Percentiles rank a stretch among this genome's conserved stretches.
Evolutionary conservation across 176 grass and related monocot species (phyloP).

Genomic region (Raddia guianensis): DNA sequence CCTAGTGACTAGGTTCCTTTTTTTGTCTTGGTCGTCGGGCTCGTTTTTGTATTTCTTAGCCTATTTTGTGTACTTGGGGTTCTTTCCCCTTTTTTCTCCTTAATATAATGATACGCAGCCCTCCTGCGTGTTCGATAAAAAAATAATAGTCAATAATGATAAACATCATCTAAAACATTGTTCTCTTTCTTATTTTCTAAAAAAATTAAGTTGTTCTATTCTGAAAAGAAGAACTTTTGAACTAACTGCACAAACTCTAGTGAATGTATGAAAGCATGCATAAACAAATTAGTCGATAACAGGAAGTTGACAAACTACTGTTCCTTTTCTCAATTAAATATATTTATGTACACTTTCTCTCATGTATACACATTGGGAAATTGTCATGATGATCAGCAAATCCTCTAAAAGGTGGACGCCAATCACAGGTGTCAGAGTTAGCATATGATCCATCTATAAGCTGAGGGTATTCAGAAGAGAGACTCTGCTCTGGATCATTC

Average conservation of each 20-base stretch:
- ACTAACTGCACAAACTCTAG: not conserved
- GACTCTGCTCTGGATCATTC: constrained; percentile 58
- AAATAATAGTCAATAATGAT: constrained; percentile 30
- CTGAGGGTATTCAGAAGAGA: constrained; percentile 58
- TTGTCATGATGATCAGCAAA: constrained; percentile 21
- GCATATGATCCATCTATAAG: constrained; percentile 34
- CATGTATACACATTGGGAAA: constrained; percentile 30
- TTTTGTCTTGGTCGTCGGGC: too few relatives aligned
- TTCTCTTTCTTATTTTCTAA: not conserved
- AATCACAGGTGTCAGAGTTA: constrained; percentile 33
- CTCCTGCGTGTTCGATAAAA: too few relatives aligned
- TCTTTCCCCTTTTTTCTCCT: too few relatives aligned
- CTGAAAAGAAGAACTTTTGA: not conserved
- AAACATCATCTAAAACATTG: constrained; percentile 1
- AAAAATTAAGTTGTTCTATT: not conserved
- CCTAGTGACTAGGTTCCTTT: too few relatives aligned
- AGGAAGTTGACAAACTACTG: constrained; percentile 14
- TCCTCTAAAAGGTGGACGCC: constrained; percentile 50
- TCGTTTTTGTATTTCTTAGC: too few relatives aligned
- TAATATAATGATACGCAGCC: too few relatives aligned
- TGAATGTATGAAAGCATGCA: constrained; percentile 5
- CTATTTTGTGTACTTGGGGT: too few relatives aligned
- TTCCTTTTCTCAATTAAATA: constrained; percentile 19
- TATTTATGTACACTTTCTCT: constrained; percentile 37
- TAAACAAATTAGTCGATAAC: not conserved